phyloP scores from a whole-genome alignment of 1,284 basidiomycete species.

The Malassezia restricta region DNA sequence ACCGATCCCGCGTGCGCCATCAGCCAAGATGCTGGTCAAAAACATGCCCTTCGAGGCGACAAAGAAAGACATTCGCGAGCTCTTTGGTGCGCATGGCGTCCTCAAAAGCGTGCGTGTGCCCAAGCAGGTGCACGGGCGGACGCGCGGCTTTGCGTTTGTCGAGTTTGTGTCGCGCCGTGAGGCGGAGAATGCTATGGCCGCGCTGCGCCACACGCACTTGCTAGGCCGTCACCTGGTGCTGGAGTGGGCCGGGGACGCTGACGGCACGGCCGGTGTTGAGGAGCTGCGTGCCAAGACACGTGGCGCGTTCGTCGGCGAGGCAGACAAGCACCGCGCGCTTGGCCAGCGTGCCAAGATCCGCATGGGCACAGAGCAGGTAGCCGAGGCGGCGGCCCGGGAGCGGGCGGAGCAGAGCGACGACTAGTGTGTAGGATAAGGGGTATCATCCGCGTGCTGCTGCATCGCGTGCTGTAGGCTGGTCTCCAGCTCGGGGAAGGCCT shows the following conservation, averaged over 20 bases:
- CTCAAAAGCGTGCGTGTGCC: slow-evolving; percentile 49
- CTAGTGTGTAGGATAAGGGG: neutral
- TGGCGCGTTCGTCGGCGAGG: slow-evolving; percentile 11
- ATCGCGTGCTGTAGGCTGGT: neutral
- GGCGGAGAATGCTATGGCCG: slow-evolving; percentile 32
- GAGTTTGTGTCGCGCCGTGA: slow-evolving; percentile 51
- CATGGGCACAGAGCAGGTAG: slow-evolving; percentile 10
- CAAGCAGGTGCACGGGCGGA: slow-evolving; percentile 59
- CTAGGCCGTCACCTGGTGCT: slow-evolving; percentile 86
- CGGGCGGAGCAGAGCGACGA: neutral
- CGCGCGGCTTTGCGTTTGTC: slow-evolving; percentile 84
- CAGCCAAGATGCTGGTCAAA: slow-evolving; percentile 65
- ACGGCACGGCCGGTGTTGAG: slow-evolving; percentile 31
- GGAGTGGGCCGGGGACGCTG: slow-evolving; percentile 75
- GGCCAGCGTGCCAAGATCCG: slow-evolving; percentile 15
- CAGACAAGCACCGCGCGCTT: slow-evolving; percentile 1
- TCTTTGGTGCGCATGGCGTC: slow-evolving; percentile 66
- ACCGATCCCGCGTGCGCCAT: slow-evolving; percentile 28
- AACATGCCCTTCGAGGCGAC: slow-evolving; percentile 93
- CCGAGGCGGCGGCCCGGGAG: slow-evolving; percentile 2
- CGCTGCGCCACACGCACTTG: slow-evolving; percentile 79
- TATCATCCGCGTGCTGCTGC: neutral
- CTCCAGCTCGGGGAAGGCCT: slow-evolving; percentile 10
- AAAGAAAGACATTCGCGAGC: slow-evolving; percentile 75
- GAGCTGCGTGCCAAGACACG: slow-evolving; percentile 25